Evolutionary conservation across 164 flowering plant species (phyloP), one percentile per base, ranked within the genome.

Genomic region (Amborella trichopoda): DNA sequence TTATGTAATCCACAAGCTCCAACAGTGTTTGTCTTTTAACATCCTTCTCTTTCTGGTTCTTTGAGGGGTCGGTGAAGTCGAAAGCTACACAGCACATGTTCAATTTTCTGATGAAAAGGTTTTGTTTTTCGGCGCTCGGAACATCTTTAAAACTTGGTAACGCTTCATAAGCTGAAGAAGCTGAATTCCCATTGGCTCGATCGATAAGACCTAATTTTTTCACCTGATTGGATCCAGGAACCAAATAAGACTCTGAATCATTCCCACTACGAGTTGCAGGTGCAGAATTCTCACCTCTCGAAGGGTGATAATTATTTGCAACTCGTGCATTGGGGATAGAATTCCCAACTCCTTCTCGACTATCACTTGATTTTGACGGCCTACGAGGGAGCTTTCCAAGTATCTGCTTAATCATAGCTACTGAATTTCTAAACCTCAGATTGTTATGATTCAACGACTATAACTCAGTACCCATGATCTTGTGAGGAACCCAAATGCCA

Each of bases 1-100:
- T 63, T 44, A 87, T 72, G 62, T 74, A 87, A 44, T 87, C 96
- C 46, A 81, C 87, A 12, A 87, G 72, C 69, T 87, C 96, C 26
- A 75, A 47, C 69, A 87, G 65, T 2, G 78, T 81, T 58, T 77
- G 89, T 13, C 83, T 55, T 61, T 86, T 86, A 51, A 77, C 68
- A 37, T 86, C 96, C 66, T 87, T 87, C 47, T 83, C 85, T 60
- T 67, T 78, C 38, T 72, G 44, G 54, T 75, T 68, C 67, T 77
- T 83, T 10, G 88, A 69, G n/a, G 85, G 75, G 46, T 83, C 96
- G 18, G 75, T 60, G 67, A 83, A 87, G 48, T 87, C 90, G 40
- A 79, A 87, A 16, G 68, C 61, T 49, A 70, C 67, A 59, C 85
- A 74, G 52, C 94, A 87, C 66, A 87, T 32, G 28, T 66, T 62